phyloP scores from a whole-genome alignment of 1,284 basidiomycete genomes.

The Puccinia hordei region DNA sequence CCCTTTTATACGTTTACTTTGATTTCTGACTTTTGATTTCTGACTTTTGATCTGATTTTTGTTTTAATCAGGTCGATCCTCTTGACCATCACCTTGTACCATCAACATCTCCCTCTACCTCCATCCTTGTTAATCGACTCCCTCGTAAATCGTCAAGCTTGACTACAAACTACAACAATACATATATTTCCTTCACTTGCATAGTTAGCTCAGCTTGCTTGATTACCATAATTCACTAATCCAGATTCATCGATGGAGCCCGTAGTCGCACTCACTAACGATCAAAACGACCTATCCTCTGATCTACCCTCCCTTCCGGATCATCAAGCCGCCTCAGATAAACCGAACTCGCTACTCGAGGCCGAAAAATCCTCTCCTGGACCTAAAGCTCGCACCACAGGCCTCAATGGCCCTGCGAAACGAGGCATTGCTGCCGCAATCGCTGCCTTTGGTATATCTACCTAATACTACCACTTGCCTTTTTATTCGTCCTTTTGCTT shows the following conservation, averaged over 20 bases:
- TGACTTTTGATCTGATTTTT: no score
- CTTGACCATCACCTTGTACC: no score
- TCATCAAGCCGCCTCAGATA: background rate
- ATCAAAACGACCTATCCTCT: background rate
- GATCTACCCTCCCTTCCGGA: conserved; percentile 10
- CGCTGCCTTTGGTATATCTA: conserved; percentile 26
- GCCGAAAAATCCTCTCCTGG: background rate
- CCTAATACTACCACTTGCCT: background rate
- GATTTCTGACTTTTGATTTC: no score
- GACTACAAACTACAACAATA: no score
- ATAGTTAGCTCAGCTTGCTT: background rate
- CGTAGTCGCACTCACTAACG: background rate
- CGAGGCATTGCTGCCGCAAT: conserved; percentile 27
- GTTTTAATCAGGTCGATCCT: no score
- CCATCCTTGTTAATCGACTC: no score
- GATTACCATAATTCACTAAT: background rate
- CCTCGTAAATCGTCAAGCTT: no score
- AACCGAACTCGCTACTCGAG: background rate
- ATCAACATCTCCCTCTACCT: no score
- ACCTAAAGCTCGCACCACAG: background rate
- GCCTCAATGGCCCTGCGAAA: conserved; percentile 21
- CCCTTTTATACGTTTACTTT: no score
- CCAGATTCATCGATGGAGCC: background rate
- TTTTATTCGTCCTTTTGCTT: background rate
- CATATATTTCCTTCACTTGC: background rate